Percentiles rank a stretch among this genome's conserved stretches.
Evolutionary conservation across 345 rosid species (phyloP).

Genomic region (Eucalyptus paniculata): DNA sequence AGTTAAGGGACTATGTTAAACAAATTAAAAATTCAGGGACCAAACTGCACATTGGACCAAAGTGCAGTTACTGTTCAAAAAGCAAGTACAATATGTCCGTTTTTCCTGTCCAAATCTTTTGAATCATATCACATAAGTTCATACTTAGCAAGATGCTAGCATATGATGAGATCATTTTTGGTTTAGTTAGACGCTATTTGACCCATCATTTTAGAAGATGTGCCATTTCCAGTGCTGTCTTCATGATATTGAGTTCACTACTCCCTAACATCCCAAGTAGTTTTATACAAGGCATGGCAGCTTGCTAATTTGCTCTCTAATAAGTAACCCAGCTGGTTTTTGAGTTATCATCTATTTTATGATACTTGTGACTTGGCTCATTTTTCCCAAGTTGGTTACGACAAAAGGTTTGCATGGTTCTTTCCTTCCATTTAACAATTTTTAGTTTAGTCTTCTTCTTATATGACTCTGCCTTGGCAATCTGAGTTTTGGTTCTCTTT

Average conservation of each 20-base stretch:
- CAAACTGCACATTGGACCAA: no score
- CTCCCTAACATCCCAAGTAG: background rate
- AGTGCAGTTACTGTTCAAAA: background rate
- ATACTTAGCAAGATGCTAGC: background rate
- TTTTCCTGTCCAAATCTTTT: background rate
- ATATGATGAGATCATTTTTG: background rate
- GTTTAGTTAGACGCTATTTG: background rate
- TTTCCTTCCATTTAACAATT: background rate
- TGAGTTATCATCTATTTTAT: background rate
- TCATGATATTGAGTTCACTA: background rate
- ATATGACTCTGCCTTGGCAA: background rate
- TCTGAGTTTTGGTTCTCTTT: background rate
- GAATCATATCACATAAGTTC: background rate
- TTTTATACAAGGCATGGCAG: background rate
- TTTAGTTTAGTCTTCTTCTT: background rate
- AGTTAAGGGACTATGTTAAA: no score
- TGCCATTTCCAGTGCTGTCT: background rate
- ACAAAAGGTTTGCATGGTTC: background rate
- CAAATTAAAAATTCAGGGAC: no score
- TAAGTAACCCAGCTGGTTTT: background rate
- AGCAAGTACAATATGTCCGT: background rate
- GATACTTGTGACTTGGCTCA: background rate
- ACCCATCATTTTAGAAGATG: background rate
- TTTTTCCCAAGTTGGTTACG: background rate
- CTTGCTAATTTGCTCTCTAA: background rate